Percentiles rank a stretch among this genome's conserved stretches.
Evolutionary conservation across 1,139 yeast genomes (phyloP).

Genomic region (Geotrichum citri-aurantii): DNA sequence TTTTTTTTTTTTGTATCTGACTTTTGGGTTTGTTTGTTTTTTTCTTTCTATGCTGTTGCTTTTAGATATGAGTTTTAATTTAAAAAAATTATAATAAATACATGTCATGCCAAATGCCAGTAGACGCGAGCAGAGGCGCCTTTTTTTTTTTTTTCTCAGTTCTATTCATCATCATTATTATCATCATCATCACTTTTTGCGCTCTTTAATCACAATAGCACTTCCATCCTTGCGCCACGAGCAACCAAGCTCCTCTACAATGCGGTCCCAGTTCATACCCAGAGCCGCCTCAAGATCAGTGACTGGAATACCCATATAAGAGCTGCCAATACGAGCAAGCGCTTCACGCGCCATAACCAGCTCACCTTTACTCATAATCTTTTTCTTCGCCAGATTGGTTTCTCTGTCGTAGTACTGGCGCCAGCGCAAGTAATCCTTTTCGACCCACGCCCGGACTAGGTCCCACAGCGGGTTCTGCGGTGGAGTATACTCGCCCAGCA

Average conservation of each 20-base stretch:
- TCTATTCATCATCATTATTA: too few relatives aligned
- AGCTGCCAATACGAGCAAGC: background rate
- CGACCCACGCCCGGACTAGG: conserved; percentile 8
- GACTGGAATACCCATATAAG: background rate
- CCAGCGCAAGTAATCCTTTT: conserved; percentile 12
- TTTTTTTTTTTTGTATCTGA: too few relatives aligned
- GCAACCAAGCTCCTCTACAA: background rate
- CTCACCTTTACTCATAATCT: conserved; percentile 10
- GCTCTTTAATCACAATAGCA: background rate
- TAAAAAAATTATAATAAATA: background rate
- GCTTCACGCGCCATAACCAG: conserved; percentile 4
- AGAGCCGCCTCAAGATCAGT: background rate
- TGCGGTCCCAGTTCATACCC: conserved; percentile 5
- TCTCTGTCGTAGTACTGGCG: conserved; percentile 8
- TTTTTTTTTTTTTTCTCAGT: background rate
- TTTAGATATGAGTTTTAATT: background rate
- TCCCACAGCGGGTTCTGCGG: conserved; percentile 7
- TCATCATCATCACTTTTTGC: too few relatives aligned
- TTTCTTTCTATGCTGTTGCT: background rate
- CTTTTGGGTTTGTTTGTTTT: too few relatives aligned
- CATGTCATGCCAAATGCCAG: background rate
- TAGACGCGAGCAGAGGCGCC: background rate
- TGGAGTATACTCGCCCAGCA: conserved; percentile 4
- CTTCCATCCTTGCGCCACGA: conserved; percentile 4
- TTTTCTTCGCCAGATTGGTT: conserved; percentile 3